Percentiles rank a stretch among this genome's conserved stretches.
These are phyloP conservation scores for Blastobotrys indianensis DNA, from an alignment of 1,139 yeast genomes.

Conservation along the genomic window DNA sequence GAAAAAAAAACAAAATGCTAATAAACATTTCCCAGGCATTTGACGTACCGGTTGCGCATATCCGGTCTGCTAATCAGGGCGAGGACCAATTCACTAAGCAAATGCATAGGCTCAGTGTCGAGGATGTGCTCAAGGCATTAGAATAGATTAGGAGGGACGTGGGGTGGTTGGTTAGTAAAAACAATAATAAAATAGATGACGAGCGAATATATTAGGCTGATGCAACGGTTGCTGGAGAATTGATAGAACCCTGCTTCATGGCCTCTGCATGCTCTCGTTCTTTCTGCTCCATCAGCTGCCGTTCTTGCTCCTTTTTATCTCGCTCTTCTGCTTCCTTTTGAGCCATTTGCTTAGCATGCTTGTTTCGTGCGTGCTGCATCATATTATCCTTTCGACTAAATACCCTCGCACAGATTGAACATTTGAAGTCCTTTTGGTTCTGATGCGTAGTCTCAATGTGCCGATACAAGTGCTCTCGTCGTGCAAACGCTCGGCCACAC, in stretches of 20 bases:
- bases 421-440: slow-evolving; percentile 26
- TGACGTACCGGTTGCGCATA: slow-evolving; percentile 85
- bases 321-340: slow-evolving; percentile 7
- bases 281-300: not conserved
- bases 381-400: slow-evolving; percentile 27
- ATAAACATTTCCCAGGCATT: slow-evolving; percentile 42
- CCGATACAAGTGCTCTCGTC: slow-evolving; percentile 26
- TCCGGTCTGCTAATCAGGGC: slow-evolving; percentile 42
- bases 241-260: too few relatives aligned
- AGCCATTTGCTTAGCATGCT: slow-evolving; percentile 18
- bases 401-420: slow-evolving; percentile 23
- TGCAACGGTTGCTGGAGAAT: too few relatives aligned
- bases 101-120: slow-evolving; percentile 68
- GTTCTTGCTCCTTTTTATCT: not conserved
- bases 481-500: slow-evolving; percentile 26
- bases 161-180: not conserved
- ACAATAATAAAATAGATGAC: not conserved
- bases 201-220: not conserved
- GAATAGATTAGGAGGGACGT: too few relatives aligned
- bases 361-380: slow-evolving; percentile 29
- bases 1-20: slow-evolving; percentile 5
- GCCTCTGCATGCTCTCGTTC: not conserved
- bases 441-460: slow-evolving; percentile 28
- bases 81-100: slow-evolving; percentile 50
- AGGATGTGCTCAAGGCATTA: slow-evolving; percentile 40